Base-by-base conservation (phyloP, 129 eudicot genomes). In the Deinandra increscens region DNA sequence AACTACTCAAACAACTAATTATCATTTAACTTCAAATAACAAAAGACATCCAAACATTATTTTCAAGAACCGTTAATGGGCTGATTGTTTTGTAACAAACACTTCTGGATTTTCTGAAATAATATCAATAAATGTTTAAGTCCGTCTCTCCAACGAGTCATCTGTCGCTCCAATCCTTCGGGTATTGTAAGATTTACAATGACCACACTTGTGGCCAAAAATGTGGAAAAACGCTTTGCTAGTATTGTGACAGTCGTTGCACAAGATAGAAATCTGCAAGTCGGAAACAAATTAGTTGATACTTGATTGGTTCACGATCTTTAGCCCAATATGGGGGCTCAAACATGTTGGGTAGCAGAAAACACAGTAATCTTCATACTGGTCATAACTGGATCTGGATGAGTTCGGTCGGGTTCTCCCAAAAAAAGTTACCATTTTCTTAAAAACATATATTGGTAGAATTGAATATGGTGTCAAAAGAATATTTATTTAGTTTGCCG, bases 171-270 rank as follows among this genome's bases (percentile, higher is more conserved):
- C 70, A 33, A 83, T 85, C 79, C 81, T 77, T 12, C 98, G 86
- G 41, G 98, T 92, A 76, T 92, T 92, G 81, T 84, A 92, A 51
- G 98, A 92, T 55, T 78, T 81, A 66, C 98, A 92, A 33, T 83
- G 79, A 72, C 71, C 48, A 82, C 98, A 92, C 63, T 92, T 92
- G 80, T 88, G 96, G 9, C 98, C 98, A 26, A 84, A 55, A 44
- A 92, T 81, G 79, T 92, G 98, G 70, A 86, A 92, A 0, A 42
- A 46, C 53, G 81, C 84, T 72, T 70, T 78, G 81, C 98, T 80
- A 0, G 83, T 84, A 46, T 77, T 81, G 81, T 89, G 89, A 81
- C 98, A 92, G 71, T 92, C 98, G 6, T 92, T 92, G 95, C 98
- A 92, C 56, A 92, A 77, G 23, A 88, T 89, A 9, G 70, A 51